Evolutionary conservation across 495 filamentous ascomycete genomes (phyloP).

Genomic region (Copromyces sp.): DNA sequence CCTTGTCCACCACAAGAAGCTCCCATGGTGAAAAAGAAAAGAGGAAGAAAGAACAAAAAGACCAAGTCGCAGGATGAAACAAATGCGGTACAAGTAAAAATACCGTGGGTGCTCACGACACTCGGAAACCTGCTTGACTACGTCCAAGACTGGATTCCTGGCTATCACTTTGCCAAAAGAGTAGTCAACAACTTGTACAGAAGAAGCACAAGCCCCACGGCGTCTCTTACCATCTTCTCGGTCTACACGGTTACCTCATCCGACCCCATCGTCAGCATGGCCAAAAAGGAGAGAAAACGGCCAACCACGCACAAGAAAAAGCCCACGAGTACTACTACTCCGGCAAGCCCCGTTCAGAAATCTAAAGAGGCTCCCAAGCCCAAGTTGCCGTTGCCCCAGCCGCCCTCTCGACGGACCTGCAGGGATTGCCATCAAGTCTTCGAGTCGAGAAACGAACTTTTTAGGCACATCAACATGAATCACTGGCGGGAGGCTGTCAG

Average conservation of each 20-base stretch:
- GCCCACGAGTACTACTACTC: not conserved
- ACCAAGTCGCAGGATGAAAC: not conserved
- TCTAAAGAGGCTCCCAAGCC: not conserved
- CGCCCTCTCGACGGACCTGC: not conserved
- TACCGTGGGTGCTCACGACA: not conserved
- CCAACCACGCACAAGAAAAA: not conserved
- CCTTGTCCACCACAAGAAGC: not conserved
- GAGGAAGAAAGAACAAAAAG: not conserved
- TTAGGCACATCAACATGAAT: not conserved
- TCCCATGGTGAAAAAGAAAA: not conserved
- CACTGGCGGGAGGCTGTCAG: not conserved
- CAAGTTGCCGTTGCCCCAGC: not conserved
- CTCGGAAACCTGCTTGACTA: not conserved
- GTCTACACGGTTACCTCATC: not conserved
- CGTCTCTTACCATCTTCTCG: not conserved
- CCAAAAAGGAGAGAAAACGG: not conserved
- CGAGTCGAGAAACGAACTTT: not conserved
- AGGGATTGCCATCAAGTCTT: not conserved
- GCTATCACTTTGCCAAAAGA: not conserved
- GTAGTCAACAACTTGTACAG: not conserved
- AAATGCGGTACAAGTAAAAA: not conserved
- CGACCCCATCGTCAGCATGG: not conserved
- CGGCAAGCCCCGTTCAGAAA: not conserved
- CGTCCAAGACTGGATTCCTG: not conserved
- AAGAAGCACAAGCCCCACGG: not conserved